Evolutionary conservation across 345 rosid genomes (phyloP).

Genomic region (Bruguiera parviflora): DNA sequence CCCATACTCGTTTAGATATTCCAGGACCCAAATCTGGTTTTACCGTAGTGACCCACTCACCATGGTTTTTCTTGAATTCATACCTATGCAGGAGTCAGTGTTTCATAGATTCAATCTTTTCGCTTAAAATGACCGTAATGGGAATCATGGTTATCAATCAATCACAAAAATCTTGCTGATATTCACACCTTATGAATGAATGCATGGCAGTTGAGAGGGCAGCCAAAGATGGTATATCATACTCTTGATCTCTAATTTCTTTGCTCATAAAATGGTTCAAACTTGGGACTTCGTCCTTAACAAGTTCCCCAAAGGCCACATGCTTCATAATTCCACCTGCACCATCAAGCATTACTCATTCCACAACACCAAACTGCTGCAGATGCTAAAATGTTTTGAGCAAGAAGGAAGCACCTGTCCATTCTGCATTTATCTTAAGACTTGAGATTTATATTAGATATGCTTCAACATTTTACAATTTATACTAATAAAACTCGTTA

Average conservation of each 20-base stretch:
- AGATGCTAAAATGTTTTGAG: background rate
- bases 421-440: background rate
- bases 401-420: background rate
- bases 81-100: slow-evolving; percentile 32
- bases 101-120: background rate
- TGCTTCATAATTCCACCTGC: slow-evolving; percentile 54
- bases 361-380: background rate
- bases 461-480: too few relatives aligned
- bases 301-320: slow-evolving; percentile 51
- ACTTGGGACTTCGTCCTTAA: slow-evolving; percentile 61
- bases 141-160: background rate
- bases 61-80: slow-evolving; percentile 83
- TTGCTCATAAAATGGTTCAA: slow-evolving; percentile 54
- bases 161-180: background rate
- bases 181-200: slow-evolving; percentile 50
- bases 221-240: slow-evolving; percentile 60
- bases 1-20: slow-evolving; percentile 54
- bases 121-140: background rate
- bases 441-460: too few relatives aligned
- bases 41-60: slow-evolving; percentile 60
- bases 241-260: slow-evolving; percentile 33
- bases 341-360: background rate
- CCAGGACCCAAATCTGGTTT: slow-evolving; percentile 76
- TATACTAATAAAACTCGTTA: too few relatives aligned
- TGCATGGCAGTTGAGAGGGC: slow-evolving; percentile 76